phyloP scores from a whole-genome alignment of 371 early-diverging fungal genomes.

The Rhizopus delemar region DNA sequence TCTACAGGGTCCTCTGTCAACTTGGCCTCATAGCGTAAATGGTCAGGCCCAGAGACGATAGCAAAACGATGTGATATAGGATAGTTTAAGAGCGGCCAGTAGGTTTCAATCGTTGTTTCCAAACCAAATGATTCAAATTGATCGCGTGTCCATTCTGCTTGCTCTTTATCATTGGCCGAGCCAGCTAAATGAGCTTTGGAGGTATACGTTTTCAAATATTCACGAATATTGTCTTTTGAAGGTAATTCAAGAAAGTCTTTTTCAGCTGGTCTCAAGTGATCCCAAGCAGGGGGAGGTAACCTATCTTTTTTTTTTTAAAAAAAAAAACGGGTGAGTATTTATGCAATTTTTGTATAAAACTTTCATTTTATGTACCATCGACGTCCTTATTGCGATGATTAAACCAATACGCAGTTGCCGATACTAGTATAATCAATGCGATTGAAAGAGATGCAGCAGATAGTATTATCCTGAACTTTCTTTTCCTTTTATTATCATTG shows the following conservation, averaged over 20 bases:
- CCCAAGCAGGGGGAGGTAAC: constrained; percentile 30
- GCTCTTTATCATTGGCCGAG: constrained; percentile 45
- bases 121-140: constrained; percentile 58
- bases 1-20: constrained; percentile 62
- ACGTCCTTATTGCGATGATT: constrained; percentile 1
- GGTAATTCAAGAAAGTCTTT: constrained; percentile 18
- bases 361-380: constrained; percentile 47
- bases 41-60: constrained; percentile 54
- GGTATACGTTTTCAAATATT: constrained; percentile 37
- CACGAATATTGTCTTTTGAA: constrained; percentile 17
- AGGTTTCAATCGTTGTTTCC: constrained; percentile 57
- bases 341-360: constrained; percentile 32
- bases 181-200: constrained; percentile 62
- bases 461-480: constrained; percentile 22
- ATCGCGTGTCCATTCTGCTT: constrained; percentile 61
- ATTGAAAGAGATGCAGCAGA: constrained; percentile 18
- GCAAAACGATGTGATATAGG: constrained; percentile 59
- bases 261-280: constrained; percentile 12
- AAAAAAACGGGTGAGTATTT: no score
- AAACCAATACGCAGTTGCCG: constrained; percentile 51
- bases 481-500: constrained; percentile 25
- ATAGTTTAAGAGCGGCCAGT: constrained; percentile 63
- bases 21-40: constrained; percentile 54
- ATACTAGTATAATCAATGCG: constrained; percentile 41
- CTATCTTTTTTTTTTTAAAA: constrained; percentile 38